phyloP scores from a whole-genome alignment of 768 basidiomycete species.

The Mrakia frigida region DNA sequence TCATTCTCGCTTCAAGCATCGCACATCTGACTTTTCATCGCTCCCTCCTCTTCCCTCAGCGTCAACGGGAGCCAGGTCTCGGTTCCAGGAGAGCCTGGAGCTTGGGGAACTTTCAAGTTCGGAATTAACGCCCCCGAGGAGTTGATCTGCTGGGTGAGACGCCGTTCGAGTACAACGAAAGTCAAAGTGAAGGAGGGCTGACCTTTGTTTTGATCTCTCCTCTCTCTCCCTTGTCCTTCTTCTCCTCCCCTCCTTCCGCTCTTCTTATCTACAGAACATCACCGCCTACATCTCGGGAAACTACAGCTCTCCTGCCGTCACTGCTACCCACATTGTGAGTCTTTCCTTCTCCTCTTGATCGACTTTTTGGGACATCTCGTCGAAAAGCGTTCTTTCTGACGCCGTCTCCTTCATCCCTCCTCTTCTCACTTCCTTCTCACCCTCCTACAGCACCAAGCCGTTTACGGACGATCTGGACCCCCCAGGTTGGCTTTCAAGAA shows the following conservation, averaged over 20 bases:
- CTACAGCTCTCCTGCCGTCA: slow-evolving; percentile 40
- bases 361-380: background rate
- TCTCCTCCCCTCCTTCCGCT: background rate
- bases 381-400: background rate
- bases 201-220: background rate
- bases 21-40: background rate
- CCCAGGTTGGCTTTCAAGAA: slow-evolving; percentile 45
- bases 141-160: slow-evolving; percentile 40
- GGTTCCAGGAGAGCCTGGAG: slow-evolving; percentile 36
- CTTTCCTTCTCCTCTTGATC: background rate
- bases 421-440: background rate
- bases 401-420: too few relatives aligned
- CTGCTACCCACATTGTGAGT: slow-evolving; percentile 40
- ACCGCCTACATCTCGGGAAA: slow-evolving; percentile 38
- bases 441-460: slow-evolving; percentile 35
- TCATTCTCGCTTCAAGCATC: background rate
- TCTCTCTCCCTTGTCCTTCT: background rate
- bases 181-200: too few relatives aligned
- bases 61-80: slow-evolving; percentile 39
- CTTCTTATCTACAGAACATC: slow-evolving; percentile 34
- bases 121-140: slow-evolving; percentile 40
- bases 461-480: slow-evolving; percentile 38
- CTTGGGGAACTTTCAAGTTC: slow-evolving; percentile 39
- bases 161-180: too few relatives aligned
- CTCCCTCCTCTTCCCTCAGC: background rate